phyloP scores from a whole-genome alignment of 2,329 filamentous ascomycete species.

The Hypocreales sp. region DNA sequence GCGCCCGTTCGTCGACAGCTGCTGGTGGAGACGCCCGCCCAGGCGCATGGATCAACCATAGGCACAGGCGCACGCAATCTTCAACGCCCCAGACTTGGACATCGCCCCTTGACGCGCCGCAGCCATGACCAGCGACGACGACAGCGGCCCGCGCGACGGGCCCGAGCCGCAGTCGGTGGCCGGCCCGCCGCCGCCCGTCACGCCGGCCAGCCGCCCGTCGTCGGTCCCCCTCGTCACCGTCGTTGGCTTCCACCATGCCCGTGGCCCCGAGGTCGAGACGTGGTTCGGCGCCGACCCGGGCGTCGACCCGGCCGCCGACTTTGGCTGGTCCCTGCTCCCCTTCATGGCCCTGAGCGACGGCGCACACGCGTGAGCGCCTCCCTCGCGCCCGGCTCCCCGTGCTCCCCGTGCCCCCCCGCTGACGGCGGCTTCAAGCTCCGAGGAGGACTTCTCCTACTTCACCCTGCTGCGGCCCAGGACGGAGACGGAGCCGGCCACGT shows the following conservation, averaged over 20 bases:
- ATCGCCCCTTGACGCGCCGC: too few relatives aligned
- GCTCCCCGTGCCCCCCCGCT: constrained; percentile 2
- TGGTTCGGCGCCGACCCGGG: constrained; percentile 72
- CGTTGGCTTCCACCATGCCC: constrained; percentile 72
- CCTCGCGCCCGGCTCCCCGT: neutral
- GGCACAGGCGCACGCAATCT: too few relatives aligned
- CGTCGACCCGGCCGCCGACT: constrained; percentile 62
- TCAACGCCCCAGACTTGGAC: too few relatives aligned
- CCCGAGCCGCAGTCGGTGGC: constrained; percentile 11
- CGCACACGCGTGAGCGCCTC: constrained; percentile 61
- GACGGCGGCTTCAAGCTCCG: constrained; percentile 40
- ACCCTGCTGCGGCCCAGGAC: constrained; percentile 58
- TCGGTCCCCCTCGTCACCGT: constrained; percentile 61
- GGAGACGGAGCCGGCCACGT: constrained; percentile 45
- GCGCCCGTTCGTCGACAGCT: too few relatives aligned
- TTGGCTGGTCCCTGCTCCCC: constrained; percentile 81
- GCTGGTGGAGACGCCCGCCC: too few relatives aligned
- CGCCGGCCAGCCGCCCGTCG: constrained; percentile 15
- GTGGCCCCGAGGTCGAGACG: constrained; percentile 81
- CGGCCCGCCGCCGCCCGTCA: constrained; percentile 13
- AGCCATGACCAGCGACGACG: constrained; percentile 17
- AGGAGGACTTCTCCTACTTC: constrained; percentile 98
- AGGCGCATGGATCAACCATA: too few relatives aligned
- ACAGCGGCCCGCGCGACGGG: constrained; percentile 8
- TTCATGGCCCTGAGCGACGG: constrained; percentile 97